Conservation (phyloP, 257 asterid species). For the Parsonsia alboflavescens region DNA sequence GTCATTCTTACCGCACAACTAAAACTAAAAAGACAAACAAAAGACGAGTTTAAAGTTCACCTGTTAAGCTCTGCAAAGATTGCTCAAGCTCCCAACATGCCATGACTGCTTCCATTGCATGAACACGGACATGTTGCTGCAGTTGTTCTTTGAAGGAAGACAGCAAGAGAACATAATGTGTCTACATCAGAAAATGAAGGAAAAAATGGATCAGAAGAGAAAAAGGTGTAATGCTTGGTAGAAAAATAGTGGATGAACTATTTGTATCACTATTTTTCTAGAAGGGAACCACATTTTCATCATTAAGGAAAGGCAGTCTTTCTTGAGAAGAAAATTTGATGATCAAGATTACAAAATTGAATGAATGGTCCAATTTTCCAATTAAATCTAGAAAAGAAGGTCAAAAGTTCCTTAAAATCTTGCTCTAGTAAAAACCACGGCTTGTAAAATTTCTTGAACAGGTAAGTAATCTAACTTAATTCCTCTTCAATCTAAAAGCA, state of each 20-base stretch:
- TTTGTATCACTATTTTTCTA: background rate
- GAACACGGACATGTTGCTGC: conserved; percentile 96
- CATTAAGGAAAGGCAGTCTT: background rate
- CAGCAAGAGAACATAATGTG: conserved; percentile 87
- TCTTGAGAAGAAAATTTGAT: background rate
- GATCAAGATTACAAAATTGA: background rate
- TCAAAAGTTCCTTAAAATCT: background rate
- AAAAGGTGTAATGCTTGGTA: background rate
- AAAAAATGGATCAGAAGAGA: background rate
- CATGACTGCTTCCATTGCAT: conserved; percentile 99
- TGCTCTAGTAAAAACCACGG: background rate
- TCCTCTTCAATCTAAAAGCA: background rate
- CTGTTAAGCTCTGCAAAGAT: conserved; percentile 93
- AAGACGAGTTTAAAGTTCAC: conserved; percentile 20
- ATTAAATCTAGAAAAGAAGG: background rate
- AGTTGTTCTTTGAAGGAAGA: conserved; percentile 96
- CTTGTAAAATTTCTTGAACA: background rate
- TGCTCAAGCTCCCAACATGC: conserved; percentile 99
- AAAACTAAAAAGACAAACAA: background rate
- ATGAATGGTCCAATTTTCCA: background rate
- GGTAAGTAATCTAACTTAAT: too few relatives aligned
- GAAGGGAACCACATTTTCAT: background rate
- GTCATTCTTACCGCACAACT: background rate
- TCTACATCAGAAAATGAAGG: conserved; percentile 40
- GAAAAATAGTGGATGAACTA: background rate